phyloP scores from a whole-genome alignment of 805 yeast species.

The Barnettozyma sp. region DNA sequence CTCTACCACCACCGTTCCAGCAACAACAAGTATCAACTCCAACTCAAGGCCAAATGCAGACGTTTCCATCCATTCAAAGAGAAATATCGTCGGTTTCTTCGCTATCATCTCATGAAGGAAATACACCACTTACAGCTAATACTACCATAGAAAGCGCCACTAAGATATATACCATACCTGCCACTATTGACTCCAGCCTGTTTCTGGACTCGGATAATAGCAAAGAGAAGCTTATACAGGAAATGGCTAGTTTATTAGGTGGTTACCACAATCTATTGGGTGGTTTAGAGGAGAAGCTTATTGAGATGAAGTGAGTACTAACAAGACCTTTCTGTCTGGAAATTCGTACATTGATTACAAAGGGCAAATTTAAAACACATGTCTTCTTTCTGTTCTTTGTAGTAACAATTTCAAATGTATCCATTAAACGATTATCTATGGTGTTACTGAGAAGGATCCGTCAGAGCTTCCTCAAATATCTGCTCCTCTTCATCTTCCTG shows the following conservation, averaged over 20 bases:
- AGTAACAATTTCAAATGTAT: no score
- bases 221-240: conserved; percentile 23
- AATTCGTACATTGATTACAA: no score
- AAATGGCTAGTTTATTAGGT: conserved; percentile 19
- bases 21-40: conserved; percentile 6
- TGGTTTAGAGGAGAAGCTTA: conserved; percentile 27
- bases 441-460: no score
- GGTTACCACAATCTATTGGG: conserved; percentile 23
- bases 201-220: conserved; percentile 20
- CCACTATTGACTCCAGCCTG: conserved; percentile 16
- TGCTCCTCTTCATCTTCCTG: background rate
- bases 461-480: no score
- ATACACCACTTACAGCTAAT: conserved; percentile 1
- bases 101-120: conserved; percentile 11
- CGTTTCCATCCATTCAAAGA: conserved; percentile 5
- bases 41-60: conserved; percentile 5
- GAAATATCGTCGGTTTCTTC: conserved; percentile 11
- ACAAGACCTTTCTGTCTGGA: no score
- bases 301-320: conserved; percentile 2
- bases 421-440: no score
- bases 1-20: conserved; percentile 5
- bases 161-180: conserved; percentile 5
- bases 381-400: no score
- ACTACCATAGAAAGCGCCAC: background rate
- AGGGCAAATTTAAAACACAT: no score